Evolutionary conservation across 768 basidiomycete species (phyloP), one percentile per base, ranked within the genome.

Genomic region (Paxillus ammoniavirescens): DNA sequence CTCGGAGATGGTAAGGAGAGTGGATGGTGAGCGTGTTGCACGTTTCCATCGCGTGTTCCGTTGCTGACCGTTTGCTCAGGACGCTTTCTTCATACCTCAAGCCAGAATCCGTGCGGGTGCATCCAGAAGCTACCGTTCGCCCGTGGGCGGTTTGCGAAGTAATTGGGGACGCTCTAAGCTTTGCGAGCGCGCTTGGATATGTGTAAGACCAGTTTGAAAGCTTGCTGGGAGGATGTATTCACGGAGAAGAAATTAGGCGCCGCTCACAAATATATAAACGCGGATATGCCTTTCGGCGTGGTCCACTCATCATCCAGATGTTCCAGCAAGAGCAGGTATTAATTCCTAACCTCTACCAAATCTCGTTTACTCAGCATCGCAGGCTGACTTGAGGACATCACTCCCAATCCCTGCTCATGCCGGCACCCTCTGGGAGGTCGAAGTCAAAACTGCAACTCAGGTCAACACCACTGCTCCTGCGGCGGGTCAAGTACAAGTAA

Each of bases 401-500:
- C 82, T 85, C 58, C 84, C 88, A 0, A 85, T 84, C 42, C 85
- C 87, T 36, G 87, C 87, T n/a, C 87, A 89, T 51, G 72, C 83
- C 8, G 89, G 89, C 59, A 89, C 89, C 0, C 75, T 90, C 5
- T 93, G 91, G 91, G 87, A 92, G 65, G 89, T 93, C 36, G 88
- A 93, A 72, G 90, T 91, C 47, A 91, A 89, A 67, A 91, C 91
- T 1, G 87, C 89, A 2, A 75, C 78, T 3, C 91, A 91, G 6
- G 82, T 89, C 42, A 82, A 87, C 14, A 90, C 89, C 53, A 87
- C 85, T 0, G 67, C 60, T 21, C 54, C 67, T 28, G 53, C 49
- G 33, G 45, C 52, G 30, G 65, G 68, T 17, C 68, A 72, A 41
- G 58, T 66, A 8, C 89, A 86, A 65, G 85, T 87, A 55, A 86